Evolutionary conservation across 2,329 filamentous ascomycete genomes (phyloP), one percentile per base, ranked within the genome.

Genomic region (Claviceps fusiformis): DNA sequence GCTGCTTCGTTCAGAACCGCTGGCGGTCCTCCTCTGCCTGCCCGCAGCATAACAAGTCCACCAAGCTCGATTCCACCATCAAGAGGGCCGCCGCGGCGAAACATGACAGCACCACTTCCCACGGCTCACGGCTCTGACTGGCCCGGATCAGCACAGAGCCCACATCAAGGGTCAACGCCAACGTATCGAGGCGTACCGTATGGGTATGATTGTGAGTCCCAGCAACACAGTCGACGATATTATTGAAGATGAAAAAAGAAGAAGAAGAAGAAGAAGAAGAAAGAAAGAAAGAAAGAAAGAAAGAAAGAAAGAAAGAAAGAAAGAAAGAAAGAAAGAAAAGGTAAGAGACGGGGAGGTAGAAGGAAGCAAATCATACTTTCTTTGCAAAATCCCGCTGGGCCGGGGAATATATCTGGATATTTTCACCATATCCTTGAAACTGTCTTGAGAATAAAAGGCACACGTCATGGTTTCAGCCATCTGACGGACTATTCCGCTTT

Each of bases 21-120:
- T 6, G 62, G 57, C n/a, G 57, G 60, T 15, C 57, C 62, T 44
- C 55, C 61, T 27, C 55, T 55, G 3, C 55, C 56, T 17, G 57
- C 58, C 3, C 56, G 75, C 39, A 76, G 72, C 54, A 66, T 68
- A 33, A 75, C 74, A 15, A 68, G 68, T 1, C 69, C 70, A 4
- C 59, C 46, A 29, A 50, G 46, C 15, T 19, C 53, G 29, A 53
- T 55, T 3, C 47, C 37, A 37, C 35, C 70, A 15, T 64, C 68
- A 31, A 61, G 63, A 10, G 60, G 67, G 31, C 62, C 69, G 33
- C 72, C 72, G 1, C 70, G 70, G 58, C 69, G 75, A 52, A 76
- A 72, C 55, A 70, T 76, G 69, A 77, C 75, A 27, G 72, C 70
- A 4, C 72, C 73, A 4, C 61, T 70, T 54, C 43, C 48, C 24